These are phyloP conservation scores for Entomortierella chlamydospora DNA, from an alignment of 192 early-diverging fungal species.

Conservation along the genomic window DNA sequence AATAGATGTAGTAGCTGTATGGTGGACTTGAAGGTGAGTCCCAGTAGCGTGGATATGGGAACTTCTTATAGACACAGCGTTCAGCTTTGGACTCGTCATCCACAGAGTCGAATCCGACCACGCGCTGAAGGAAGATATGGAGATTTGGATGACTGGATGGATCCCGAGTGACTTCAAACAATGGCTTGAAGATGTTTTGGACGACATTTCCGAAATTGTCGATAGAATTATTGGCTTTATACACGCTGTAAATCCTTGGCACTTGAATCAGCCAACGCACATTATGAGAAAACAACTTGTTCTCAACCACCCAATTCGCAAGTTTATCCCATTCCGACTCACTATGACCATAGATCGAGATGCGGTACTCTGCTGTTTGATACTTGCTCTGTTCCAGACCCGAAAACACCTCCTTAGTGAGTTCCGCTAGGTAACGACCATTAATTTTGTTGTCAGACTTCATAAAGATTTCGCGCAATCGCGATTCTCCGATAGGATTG, in stretches of 20 bases:
- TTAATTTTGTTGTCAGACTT: conserved; percentile 94
- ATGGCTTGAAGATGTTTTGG: conserved; percentile 85
- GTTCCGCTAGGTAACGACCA: conserved; percentile 90
- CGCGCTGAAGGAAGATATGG: conserved; percentile 93
- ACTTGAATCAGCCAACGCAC: conserved; percentile 97
- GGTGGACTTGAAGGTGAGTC: conserved; percentile 79
- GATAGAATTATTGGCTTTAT: conserved; percentile 73
- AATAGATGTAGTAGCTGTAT: conserved; percentile 95
- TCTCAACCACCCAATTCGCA: conserved; percentile 90
- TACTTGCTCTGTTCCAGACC: conserved; percentile 96
- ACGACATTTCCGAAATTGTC: conserved; percentile 83
- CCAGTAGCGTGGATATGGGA: conserved; percentile 75
- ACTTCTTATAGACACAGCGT: conserved; percentile 84
- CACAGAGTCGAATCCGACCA: conserved; percentile 93
- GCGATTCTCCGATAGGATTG: conserved; percentile 94
- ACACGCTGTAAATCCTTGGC: conserved; percentile 92
- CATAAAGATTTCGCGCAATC: conserved; percentile 94
- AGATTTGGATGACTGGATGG: conserved; percentile 89
- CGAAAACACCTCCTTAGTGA: conserved; percentile 91
- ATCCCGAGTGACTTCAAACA: conserved; percentile 92
- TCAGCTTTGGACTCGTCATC: conserved; percentile 96
- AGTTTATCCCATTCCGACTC: conserved; percentile 93
- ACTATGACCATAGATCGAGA: conserved; percentile 93
- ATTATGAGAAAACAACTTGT: conserved; percentile 91
- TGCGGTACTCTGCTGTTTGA: conserved; percentile 94